A percentile compares a stretch with the other conserved stretches of the same genome.
These are phyloP conservation scores for Cladochytrium replicatum DNA, from an alignment of 192 early-diverging fungal genomes.

Conservation along the genomic window DNA sequence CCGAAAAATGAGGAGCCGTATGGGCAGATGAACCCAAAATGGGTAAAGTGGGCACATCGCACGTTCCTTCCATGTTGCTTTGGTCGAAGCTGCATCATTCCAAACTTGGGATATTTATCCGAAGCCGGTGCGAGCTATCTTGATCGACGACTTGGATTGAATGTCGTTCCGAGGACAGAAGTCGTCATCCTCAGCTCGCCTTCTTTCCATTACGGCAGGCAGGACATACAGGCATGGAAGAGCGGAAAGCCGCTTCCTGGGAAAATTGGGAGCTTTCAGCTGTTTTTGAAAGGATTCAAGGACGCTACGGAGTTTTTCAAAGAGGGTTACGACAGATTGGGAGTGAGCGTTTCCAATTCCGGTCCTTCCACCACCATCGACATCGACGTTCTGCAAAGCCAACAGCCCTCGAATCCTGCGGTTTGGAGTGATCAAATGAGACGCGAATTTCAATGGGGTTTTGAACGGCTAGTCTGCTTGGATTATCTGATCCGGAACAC, in stretches of 20 bases:
- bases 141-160: constrained; percentile 61
- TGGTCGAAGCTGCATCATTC: constrained; percentile 77
- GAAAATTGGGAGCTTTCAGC: constrained; percentile 79
- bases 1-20: constrained; percentile 61
- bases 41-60: constrained; percentile 86
- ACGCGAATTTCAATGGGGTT: constrained; percentile 45
- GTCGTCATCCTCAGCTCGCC: constrained; percentile 61
- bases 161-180: constrained; percentile 76
- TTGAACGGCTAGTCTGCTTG: constrained; percentile 74
- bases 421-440: constrained; percentile 32
- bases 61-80: constrained; percentile 84
- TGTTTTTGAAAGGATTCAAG: constrained; percentile 69
- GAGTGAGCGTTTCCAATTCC: background rate
- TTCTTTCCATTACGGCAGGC: constrained; percentile 66
- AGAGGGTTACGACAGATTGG: constrained; percentile 38
- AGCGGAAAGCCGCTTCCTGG: constrained; percentile 44
- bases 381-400: too few species aligned
- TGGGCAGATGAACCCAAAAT: constrained; percentile 70
- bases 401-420: too few species aligned
- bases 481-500: constrained; percentile 91
- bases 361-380: too few species aligned
- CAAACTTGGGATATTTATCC: constrained; percentile 80
- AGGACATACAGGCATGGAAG: constrained; percentile 36
- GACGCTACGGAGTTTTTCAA: constrained; percentile 78
- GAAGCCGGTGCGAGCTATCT: constrained; percentile 77